Evolutionary conservation across 73 alveolate genomes (phyloP), one percentile per base, ranked within the genome.

Genomic region (Paramecium caudatum): DNA sequence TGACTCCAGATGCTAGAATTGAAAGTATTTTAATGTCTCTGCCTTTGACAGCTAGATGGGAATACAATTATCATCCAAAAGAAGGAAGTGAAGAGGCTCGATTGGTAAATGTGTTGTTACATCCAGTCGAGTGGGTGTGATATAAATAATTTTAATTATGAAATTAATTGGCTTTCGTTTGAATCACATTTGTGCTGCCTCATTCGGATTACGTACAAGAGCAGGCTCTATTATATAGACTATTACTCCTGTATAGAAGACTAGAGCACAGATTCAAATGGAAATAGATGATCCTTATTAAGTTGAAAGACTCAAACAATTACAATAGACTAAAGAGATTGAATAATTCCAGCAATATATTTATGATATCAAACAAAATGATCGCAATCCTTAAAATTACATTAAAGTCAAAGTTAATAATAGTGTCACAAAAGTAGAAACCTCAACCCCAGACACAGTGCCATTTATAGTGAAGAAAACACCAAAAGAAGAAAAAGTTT

Each of bases 1-100:
- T 91, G 50, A 93, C 97, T 19, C 97, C 97, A 2, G 94, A 91
- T 62, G 96, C 98, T 4, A 91, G 95, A 46, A 93, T 96, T 9
- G 99, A 96, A 82, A 94, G 95, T 21, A 94, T 96, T 13, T 90
- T 96, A 62, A 94, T 96, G 96, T 91, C 97, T 47, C 90, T 95
- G 17, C 99, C 99, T 19, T 92, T 90, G 9, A 34, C 62, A 21
- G 94, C 97, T 45, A 85, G 92, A 21, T 96, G 97, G 97, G 96
- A 91, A 87, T 96, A 91, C 70, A 90, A 93, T 32, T 93, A 95
- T 61, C 61, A 90, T 15, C 88, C 90, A 13, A 50, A 93, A 41
- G 94, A 90, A 41, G 96, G 97, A 5, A 45, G 90, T 9, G 94
- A 90, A 10, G 99, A 96, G 63, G 94, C 90, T 17, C 84, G 87